Conservation (phyloP, 306 rosid species). For the Alnus glutinosa region DNA sequence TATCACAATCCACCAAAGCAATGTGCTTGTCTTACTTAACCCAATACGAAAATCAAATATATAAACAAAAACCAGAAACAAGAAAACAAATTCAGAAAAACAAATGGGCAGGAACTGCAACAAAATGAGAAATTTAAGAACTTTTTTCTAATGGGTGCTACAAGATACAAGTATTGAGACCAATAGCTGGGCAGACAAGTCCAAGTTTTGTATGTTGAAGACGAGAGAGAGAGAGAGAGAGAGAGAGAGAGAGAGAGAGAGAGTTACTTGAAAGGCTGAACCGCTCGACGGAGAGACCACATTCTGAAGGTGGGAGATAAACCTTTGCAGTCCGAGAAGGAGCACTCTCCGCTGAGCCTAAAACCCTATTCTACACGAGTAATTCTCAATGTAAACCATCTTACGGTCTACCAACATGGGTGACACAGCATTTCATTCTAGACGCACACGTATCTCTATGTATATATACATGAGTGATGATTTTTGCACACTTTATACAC, state of each 20-base stretch:
- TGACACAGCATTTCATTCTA: too few species aligned
- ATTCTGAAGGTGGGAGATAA: not conserved
- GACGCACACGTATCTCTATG: too few species aligned
- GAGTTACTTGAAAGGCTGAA: constrained; percentile 11
- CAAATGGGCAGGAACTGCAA: not conserved
- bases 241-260: not conserved
- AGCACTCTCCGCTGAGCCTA: not conserved
- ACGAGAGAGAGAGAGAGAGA: not conserved
- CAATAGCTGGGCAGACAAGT: not conserved
- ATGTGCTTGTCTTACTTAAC: not conserved
- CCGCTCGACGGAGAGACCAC: constrained; percentile 13
- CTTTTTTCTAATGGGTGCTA: not conserved
- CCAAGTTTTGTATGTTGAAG: not conserved
- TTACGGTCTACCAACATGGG: too few species aligned
- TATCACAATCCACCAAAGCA: not conserved
- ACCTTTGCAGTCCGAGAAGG: not conserved
- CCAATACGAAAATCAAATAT: not conserved
- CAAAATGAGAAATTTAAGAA: not conserved
- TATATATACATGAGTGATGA: too few species aligned
- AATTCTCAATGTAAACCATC: too few species aligned
- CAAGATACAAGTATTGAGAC: not conserved
- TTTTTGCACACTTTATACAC: too few species aligned
- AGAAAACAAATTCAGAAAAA: not conserved
- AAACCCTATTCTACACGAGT: not conserved
- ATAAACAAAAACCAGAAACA: too few species aligned